These are phyloP conservation scores for Elaeagnus macrophylla DNA, from an alignment of 306 rosid genomes.

Conservation along the genomic window DNA sequence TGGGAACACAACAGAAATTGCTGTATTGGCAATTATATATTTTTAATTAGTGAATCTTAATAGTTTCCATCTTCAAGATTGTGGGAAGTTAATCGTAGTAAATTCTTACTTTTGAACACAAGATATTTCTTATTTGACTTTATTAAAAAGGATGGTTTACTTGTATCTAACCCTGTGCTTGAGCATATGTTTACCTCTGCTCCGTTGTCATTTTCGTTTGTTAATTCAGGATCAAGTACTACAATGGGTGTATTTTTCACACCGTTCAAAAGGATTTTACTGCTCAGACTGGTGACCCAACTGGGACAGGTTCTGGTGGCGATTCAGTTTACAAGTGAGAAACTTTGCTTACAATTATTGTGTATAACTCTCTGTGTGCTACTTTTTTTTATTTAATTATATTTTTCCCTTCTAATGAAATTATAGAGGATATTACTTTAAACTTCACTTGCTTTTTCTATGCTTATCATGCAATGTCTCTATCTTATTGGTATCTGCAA, in stretches of 20 bases:
- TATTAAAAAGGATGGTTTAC: not conserved
- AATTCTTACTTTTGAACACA: no score
- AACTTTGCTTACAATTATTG: not conserved
- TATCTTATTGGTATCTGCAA: no score
- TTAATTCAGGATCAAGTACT: slow-evolving; percentile 62
- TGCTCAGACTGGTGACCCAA: slow-evolving; percentile 93
- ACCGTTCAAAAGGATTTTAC: slow-evolving; percentile 83
- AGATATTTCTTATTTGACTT: no score
- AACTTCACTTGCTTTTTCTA: not conserved
- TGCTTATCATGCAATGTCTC: not conserved
- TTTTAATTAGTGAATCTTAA: not conserved
- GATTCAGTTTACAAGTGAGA: slow-evolving; percentile 71
- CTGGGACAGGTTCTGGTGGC: slow-evolving; percentile 67
- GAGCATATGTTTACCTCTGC: not conserved
- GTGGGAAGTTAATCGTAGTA: not conserved
- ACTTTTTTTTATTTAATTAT: no score
- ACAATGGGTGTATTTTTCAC: slow-evolving; percentile 83
- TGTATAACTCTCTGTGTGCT: not conserved
- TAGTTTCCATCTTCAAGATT: not conserved
- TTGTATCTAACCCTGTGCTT: not conserved
- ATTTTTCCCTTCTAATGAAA: no score
- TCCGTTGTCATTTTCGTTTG: slow-evolving; percentile 10
- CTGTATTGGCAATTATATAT: not conserved
- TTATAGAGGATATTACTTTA: no score
- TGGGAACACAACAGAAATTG: not conserved